Evolutionary conservation across 2,329 filamentous ascomycete genomes (phyloP), one percentile per base, ranked within the genome.

Genomic region (Coniochaeta hoffmannii): DNA sequence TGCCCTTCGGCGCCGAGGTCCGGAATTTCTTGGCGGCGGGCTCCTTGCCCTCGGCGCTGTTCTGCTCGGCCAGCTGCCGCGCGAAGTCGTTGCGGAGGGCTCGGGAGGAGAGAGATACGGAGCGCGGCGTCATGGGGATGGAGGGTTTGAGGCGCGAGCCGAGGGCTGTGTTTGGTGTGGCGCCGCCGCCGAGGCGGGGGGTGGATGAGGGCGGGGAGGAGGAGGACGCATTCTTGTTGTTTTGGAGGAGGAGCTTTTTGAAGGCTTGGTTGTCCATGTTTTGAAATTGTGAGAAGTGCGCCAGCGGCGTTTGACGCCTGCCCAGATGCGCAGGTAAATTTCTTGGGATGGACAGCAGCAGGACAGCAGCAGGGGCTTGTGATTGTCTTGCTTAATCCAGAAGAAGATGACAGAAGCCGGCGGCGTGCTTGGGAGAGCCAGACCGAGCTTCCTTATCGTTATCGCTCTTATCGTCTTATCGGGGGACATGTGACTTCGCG

Each of bases 221-320:
- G 17, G 68, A 63, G 30, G 70, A 59, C 17, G 28, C 26, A 46
- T 46, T 46, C 41, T 46, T 46, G 57, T 76, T 76, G 57, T 76
- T 77, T 38, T 71, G 70, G 49, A 85, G 76, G 22, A 96, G 71
- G 7, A 97, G 80, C 60, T 88, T 87, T 55, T 94, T 87, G 66
- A 99, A 99, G 65, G 97, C 90, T 44, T 91, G 84, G 77, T 97
- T 97, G 70, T 97, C 96, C 94, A 99, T 97, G 6, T 53, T 54
- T 24, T 7, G 30, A 8, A 12, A 12, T 32, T 7, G 30, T 32
- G 31, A n/a, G n/a, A n/a, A n/a, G n/a, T n/a, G n/a, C n/a, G n/a
- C n/a, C n/a, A n/a, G n/a, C n/a, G n/a, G n/a, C n/a, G n/a, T n/a
- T n/a, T n/a, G n/a, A n/a, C n/a, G n/a, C n/a, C n/a, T n/a, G n/a